phyloP scores from a whole-genome alignment of 208 protist species.

The Leishmania gerbilli region DNA sequence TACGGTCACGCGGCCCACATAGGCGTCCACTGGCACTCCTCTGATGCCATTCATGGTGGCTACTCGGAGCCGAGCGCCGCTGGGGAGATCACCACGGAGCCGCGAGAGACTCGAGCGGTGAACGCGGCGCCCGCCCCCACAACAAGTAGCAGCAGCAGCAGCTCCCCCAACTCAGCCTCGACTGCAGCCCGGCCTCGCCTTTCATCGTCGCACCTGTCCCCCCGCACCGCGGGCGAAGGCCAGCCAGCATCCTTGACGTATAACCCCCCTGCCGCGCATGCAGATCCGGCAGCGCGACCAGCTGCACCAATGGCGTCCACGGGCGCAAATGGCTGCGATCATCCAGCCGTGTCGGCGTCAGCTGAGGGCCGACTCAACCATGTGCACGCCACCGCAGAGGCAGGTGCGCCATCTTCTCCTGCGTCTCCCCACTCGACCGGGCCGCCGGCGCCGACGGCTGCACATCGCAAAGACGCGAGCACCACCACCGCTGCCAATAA shows the following conservation, averaged over 20 bases:
- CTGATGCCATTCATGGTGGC: background rate
- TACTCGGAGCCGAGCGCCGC: conserved; percentile 2
- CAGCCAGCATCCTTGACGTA: background rate
- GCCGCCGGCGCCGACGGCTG: background rate
- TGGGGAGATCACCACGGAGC: background rate
- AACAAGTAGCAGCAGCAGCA: conserved; percentile 7
- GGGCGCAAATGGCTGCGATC: background rate
- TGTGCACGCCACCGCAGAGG: background rate
- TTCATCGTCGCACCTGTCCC: background rate
- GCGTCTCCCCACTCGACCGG: background rate
- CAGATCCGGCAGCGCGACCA: conserved; percentile 7
- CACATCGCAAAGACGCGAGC: background rate
- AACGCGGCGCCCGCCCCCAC: background rate
- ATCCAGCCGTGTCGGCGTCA: background rate
- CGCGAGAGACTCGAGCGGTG: background rate
- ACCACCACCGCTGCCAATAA: background rate
- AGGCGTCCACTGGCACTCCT: background rate
- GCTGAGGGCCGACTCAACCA: background rate
- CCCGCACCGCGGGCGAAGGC: background rate
- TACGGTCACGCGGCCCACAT: background rate
- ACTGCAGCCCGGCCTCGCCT: background rate
- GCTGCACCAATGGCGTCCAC: background rate
- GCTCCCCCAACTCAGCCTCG: background rate
- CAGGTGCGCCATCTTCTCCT: background rate
- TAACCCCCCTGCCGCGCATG: background rate